phyloP scores from a whole-genome alignment of 2,329 filamentous ascomycete species.

The Sporothrix pallida region DNA sequence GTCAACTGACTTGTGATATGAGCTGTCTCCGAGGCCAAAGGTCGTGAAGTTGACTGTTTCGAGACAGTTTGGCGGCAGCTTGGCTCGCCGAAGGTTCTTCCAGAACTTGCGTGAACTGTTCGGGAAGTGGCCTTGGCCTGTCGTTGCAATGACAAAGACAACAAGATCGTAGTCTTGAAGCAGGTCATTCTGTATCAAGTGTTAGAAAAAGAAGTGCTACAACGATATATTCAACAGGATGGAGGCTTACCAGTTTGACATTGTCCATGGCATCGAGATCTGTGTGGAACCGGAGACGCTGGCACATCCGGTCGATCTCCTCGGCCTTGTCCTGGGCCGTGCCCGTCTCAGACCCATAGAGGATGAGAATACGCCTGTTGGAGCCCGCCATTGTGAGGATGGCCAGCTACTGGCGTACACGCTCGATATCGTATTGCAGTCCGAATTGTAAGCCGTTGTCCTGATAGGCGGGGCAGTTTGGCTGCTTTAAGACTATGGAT shows the following conservation, averaged over 20 bases:
- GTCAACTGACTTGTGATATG: conserved; percentile 75
- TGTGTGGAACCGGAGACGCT: conserved; percentile 79
- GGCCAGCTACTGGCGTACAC: not conserved
- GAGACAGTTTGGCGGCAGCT: conserved; percentile 73
- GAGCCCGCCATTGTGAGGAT: conserved; percentile 33
- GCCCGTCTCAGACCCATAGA: conserved; percentile 95
- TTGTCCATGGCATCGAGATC: conserved; percentile 78
- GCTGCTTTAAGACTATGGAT: not conserved
- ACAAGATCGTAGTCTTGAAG: conserved; percentile 60
- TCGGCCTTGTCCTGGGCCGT: conserved; percentile 91
- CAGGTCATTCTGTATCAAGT: conserved; percentile 51
- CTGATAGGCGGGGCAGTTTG: not conserved
- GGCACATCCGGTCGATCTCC: conserved; percentile 75
- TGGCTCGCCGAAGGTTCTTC: conserved; percentile 81
- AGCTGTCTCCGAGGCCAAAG: conserved; percentile 93
- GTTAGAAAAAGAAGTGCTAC: conserved; percentile 4
- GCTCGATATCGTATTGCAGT: not conserved
- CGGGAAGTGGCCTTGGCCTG: conserved; percentile 92
- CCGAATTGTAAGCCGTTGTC: not conserved
- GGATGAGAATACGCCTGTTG: conserved; percentile 64
- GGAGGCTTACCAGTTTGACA: conserved; percentile 68
- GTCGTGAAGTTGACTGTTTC: conserved; percentile 74
- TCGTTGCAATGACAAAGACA: conserved; percentile 86
- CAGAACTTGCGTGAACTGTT: conserved; percentile 82
- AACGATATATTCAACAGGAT: not conserved